Evolutionary conservation across 345 rosid genomes (phyloP).

Genomic region (Aquilaria sinensis): DNA sequence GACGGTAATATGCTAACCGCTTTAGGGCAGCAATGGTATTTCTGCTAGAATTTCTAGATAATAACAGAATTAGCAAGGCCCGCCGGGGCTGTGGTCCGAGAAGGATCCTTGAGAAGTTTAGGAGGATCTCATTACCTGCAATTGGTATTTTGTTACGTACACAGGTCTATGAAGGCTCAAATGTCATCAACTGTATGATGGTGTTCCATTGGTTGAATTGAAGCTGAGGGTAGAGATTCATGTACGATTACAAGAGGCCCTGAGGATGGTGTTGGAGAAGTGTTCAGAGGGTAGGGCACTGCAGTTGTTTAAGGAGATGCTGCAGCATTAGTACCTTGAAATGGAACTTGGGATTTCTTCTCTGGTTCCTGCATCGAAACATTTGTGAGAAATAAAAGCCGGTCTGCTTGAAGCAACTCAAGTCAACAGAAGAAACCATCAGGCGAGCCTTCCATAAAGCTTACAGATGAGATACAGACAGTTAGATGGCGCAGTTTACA

Average conservation of each 20-base stretch:
- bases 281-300: constrained; percentile 17
- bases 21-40: neutral
- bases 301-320: constrained; percentile 23
- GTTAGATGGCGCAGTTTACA: no score
- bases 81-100: constrained; percentile 67
- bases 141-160: constrained; percentile 43
- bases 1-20: no score
- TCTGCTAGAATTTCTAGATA: constrained; percentile 66
- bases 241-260: constrained; percentile 39
- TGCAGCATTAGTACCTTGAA: constrained; percentile 63
- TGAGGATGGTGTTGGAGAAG: constrained; percentile 29
- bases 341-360: constrained; percentile 45
- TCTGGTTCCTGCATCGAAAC: constrained; percentile 58
- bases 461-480: no score
- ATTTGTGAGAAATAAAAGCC: neutral
- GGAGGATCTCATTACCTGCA: constrained; percentile 98
- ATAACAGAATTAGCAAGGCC: constrained; percentile 81
- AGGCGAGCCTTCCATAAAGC: no score
- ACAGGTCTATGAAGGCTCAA: constrained; percentile 63
- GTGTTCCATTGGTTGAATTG: constrained; percentile 78
- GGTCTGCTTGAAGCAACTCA: no score
- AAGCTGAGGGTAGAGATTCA: constrained; percentile 59
- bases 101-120: constrained; percentile 52
- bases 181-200: constrained; percentile 63
- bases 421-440: no score